phyloP scores from a whole-genome alignment of 140 eudicot species.

The Senecio squalidus region DNA sequence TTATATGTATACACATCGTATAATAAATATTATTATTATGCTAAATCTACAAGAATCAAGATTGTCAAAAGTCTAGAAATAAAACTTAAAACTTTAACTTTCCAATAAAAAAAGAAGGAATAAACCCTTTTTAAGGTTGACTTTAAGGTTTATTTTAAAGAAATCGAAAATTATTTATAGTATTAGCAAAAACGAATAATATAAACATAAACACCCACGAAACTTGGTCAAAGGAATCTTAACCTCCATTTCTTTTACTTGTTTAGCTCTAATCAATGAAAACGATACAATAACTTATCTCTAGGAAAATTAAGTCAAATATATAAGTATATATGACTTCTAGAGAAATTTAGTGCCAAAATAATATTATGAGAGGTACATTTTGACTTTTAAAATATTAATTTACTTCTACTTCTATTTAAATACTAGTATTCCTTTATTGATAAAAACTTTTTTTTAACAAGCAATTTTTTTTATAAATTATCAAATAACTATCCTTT shows the following conservation, averaged over 20 bases:
- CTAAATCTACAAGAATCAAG: constrained; percentile 10
- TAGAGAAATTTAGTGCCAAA: background rate
- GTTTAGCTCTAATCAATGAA: background rate
- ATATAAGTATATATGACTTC: no score
- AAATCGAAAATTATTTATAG: background rate
- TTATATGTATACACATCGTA: no score
- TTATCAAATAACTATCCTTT: no score
- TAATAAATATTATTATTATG: no score
- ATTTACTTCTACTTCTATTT: no score
- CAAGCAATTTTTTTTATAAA: no score
- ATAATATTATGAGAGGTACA: background rate
- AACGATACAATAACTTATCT: background rate
- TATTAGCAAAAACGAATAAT: background rate
- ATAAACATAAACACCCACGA: background rate
- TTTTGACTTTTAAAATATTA: no score
- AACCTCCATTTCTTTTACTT: background rate
- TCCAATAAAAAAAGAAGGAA: background rate
- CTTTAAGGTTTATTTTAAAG: background rate
- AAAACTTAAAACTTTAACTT: background rate
- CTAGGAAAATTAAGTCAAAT: background rate
- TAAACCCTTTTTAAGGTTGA: constrained; percentile 14
- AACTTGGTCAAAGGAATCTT: constrained; percentile 18
- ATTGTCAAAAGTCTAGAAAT: background rate
- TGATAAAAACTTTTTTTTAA: no score
- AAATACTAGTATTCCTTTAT: no score